Evolutionary conservation across 1,284 basidiomycete genomes (phyloP), one percentile per base, ranked within the genome.

Genomic region (Sporisorium sorghi): DNA sequence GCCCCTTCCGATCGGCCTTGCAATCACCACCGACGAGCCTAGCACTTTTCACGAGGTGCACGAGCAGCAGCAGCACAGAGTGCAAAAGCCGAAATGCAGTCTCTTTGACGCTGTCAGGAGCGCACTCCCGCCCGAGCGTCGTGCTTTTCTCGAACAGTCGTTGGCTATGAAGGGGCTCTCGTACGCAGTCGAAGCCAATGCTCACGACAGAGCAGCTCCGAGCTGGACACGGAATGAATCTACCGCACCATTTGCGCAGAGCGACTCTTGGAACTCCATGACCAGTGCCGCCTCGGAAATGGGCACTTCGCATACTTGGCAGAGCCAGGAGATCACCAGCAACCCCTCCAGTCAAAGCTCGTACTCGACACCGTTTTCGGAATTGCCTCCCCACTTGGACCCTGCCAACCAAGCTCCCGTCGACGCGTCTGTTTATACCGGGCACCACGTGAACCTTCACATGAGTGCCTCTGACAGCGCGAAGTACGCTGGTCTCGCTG

Each of bases 111-210:
- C 59, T 1, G 56, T 73, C 51, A 73, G 58, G 37, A 44, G 63
- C 17, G 64, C 70, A 1, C 51, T 73, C 33, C 63, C 63, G 2
- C 70, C 63, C 21, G 70, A 66, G 24, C 47, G 70, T 47, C 56
- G 70, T 9, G 58, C 64, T 12, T 42, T 73, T 0, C 50, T 73
- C 0, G 58, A 73, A 15, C 60, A 59, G 9, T 63, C 63, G 9
- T 28, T 73, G 24, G 42, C 40, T 15, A 57, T 42, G 46, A 56
- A 48, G 26, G 65, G 65, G 0, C 28, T 62, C 1, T 24, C 40
- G 1, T 47, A 52, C 10, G 17, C 43, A 10, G 15, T 30, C 2
- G 35, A 42, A 9, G 5, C 17, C 0, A n/a, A 24, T 9, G 19
- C 26, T 2, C 26, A 24, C 19, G 23, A 19, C 21, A 5, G 35